Percentiles rank a stretch among this genome's conserved stretches.
Conservation (phyloP, 2,329 filamentous ascomycete species). For the Xylariales sp. region DNA sequence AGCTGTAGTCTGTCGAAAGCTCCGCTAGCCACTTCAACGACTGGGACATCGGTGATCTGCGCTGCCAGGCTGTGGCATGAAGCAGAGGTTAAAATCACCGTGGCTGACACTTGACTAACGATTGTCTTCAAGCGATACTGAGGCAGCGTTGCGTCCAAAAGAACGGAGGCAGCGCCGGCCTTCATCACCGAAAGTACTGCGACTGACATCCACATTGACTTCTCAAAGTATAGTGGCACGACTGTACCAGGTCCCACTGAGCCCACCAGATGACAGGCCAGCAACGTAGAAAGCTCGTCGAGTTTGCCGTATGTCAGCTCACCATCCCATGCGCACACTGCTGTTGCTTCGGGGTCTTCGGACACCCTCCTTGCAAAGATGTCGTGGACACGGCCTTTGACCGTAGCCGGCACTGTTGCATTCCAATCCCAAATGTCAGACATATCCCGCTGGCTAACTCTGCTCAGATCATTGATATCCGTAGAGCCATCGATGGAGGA, state of each 20-base stretch:
- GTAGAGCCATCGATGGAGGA: not conserved
- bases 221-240: slow-evolving; percentile 13
- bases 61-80: too few relatives aligned
- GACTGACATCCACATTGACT: slow-evolving; percentile 11
- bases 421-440: not conserved
- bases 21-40: too few relatives aligned
- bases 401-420: not conserved
- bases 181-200: slow-evolving; percentile 9
- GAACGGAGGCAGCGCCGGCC: too few relatives aligned
- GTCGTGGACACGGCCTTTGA: not conserved
- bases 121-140: too few relatives aligned
- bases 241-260: slow-evolving; percentile 5
- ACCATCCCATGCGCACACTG: slow-evolving; percentile 12
- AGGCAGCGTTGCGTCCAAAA: too few relatives aligned
- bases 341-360: not conserved
- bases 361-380: not conserved
- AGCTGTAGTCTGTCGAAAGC: too few relatives aligned
- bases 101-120: too few relatives aligned
- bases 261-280: not conserved
- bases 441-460: not conserved
- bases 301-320: slow-evolving; percentile 18
- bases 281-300: slow-evolving; percentile 14
- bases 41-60: too few relatives aligned
- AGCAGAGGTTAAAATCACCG: too few relatives aligned
- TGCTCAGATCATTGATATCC: not conserved